A percentile compares a stretch with the other conserved stretches of the same genome.
Conservation (phyloP, 2,329 filamentous ascomycete genomes). For the Huntiella decipiens region DNA sequence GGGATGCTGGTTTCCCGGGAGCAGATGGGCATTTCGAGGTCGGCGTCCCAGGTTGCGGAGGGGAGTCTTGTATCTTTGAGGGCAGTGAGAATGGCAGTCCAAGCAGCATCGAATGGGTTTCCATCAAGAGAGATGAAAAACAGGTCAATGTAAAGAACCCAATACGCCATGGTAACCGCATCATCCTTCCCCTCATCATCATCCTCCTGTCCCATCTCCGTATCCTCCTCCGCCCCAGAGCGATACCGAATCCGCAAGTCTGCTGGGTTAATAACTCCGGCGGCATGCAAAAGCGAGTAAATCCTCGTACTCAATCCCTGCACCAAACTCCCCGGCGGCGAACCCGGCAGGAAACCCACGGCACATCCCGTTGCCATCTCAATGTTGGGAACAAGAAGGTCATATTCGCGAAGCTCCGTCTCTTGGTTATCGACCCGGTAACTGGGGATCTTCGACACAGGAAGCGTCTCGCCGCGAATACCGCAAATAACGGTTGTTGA, state of each 20-base stretch:
- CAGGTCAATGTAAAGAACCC: conserved; percentile 90
- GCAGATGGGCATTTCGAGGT: conserved; percentile 64
- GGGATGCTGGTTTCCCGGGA: conserved; percentile 34
- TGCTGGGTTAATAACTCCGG: conserved; percentile 43
- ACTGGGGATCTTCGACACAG: conserved; percentile 53
- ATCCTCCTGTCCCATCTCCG: conserved; percentile 22
- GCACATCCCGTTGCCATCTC: conserved; percentile 83
- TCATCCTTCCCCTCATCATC: conserved; percentile 20
- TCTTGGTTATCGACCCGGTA: conserved; percentile 28
- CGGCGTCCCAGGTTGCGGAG: conserved; percentile 62
- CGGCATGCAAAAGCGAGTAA: conserved; percentile 54
- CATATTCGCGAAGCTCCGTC: conserved; percentile 38
- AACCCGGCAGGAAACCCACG: conserved; percentile 67
- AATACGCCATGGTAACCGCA: conserved; percentile 59
- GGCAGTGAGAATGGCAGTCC: conserved; percentile 67
- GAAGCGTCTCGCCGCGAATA: conserved; percentile 68
- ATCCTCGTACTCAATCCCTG: conserved; percentile 73
- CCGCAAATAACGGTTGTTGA: conserved; percentile 93
- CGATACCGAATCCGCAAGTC: conserved; percentile 55
- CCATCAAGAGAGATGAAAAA: conserved; percentile 86
- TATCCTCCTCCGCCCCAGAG: conserved; percentile 29
- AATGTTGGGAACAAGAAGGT: conserved; percentile 80
- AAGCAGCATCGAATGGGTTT: conserved; percentile 79
- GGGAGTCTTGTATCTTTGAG: conserved; percentile 62
- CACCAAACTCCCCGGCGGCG: conserved; percentile 58